Conservation (phyloP, 2,329 filamentous ascomycete species). For the Apiospora arundinis region DNA sequence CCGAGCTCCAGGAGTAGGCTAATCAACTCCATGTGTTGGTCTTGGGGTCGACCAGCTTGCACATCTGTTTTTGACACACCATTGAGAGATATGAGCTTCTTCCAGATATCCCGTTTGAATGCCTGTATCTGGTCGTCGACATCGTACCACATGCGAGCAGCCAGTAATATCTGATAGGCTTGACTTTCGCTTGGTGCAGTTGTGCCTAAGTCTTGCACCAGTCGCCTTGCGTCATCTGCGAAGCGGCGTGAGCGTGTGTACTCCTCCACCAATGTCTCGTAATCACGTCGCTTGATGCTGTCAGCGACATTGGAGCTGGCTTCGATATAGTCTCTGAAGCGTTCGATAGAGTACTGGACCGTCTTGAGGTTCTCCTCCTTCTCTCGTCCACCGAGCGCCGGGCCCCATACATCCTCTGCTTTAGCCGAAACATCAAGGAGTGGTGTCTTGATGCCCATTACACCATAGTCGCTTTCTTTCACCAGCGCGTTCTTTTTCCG, state of each 20-base stretch:
- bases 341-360: conserved; percentile 77
- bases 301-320: conserved; percentile 79
- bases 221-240: conserved; percentile 75
- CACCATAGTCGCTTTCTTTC: conserved; percentile 92
- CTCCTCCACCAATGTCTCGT: conserved; percentile 85
- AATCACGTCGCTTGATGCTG: conserved; percentile 88
- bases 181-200: conserved; percentile 75
- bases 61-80: conserved; percentile 56
- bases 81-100: conserved; percentile 74
- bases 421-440: conserved; percentile 90
- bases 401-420: conserved; percentile 97
- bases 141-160: conserved; percentile 93
- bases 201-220: conserved; percentile 64
- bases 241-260: conserved; percentile 84
- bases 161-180: conserved; percentile 84
- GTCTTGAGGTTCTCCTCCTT: conserved; percentile 87
- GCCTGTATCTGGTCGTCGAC: conserved; percentile 84
- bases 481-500: conserved; percentile 86
- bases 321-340: conserved; percentile 82
- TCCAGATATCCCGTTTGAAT: conserved; percentile 92
- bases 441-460: conserved; percentile 85
- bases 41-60: conserved; percentile 66
- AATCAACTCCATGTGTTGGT: conserved; percentile 91
- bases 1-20: conserved; percentile 88
- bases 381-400: conserved; percentile 87